phyloP scores from a whole-genome alignment of 2,329 filamentous ascomycete species.

The Aureobasidium musti region DNA sequence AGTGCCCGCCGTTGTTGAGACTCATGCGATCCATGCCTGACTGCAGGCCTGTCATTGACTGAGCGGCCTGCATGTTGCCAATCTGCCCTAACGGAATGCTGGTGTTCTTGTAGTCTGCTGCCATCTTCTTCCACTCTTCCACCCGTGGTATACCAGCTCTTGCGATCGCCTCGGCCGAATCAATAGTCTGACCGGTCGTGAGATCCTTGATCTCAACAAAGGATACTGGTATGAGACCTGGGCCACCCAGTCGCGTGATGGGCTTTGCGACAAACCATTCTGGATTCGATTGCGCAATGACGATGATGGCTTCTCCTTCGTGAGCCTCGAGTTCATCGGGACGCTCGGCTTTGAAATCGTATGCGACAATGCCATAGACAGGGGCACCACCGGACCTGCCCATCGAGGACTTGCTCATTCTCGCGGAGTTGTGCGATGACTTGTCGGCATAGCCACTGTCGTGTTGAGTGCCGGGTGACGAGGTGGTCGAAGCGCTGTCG shows the following conservation, averaged over 20 bases:
- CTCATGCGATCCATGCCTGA: conserved; percentile 75
- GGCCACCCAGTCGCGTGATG: conserved; percentile 94
- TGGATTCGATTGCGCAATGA: conserved; percentile 96
- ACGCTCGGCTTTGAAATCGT: conserved; percentile 91
- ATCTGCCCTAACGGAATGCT: conserved; percentile 96
- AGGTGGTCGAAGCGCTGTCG: conserved; percentile 65
- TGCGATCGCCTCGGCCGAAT: conserved; percentile 81
- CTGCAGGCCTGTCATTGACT: conserved; percentile 35
- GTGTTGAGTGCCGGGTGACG: conserved; percentile 59
- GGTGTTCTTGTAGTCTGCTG: conserved; percentile 98
- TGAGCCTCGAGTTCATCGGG: conserved; percentile 97
- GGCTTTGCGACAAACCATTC: conserved; percentile 99
- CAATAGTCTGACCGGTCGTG: conserved; percentile 80
- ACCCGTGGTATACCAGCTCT: conserved; percentile 90
- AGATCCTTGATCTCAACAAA: conserved; percentile 97
- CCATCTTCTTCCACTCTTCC: conserved; percentile 99
- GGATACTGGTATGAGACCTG: conserved; percentile 91
- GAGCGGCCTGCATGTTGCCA: conserved; percentile 28
- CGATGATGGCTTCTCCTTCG: conserved; percentile 93
- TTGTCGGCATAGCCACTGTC: conserved; percentile 85
- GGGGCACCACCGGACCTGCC: conserved; percentile 63
- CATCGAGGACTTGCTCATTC: conserved; percentile 47
- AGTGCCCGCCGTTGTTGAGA: conserved; percentile 47
- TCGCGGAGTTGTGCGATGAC: conserved; percentile 37
- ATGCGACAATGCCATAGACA: conserved; percentile 96